Conservation (phyloP, 805 yeast genomes). For the Yarrowia sp. region DNA sequence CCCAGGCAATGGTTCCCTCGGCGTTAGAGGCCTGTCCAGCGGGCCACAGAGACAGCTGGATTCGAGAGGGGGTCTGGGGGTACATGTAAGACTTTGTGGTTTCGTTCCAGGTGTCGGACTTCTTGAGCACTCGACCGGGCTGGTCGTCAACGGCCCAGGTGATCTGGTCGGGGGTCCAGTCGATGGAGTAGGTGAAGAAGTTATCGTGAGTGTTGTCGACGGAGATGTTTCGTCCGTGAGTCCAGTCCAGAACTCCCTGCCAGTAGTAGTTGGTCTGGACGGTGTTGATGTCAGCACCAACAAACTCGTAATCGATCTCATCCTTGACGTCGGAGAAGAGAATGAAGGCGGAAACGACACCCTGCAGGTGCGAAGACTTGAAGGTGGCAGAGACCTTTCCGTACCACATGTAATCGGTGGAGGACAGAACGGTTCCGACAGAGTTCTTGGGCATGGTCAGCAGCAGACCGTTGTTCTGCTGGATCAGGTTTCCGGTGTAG, state of each 20-base stretch:
- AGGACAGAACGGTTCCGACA: slow-evolving; percentile 79
- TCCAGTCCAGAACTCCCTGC: slow-evolving; percentile 73
- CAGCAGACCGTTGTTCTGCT: slow-evolving; percentile 61
- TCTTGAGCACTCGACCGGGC: slow-evolving; percentile 67
- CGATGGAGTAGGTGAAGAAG: slow-evolving; percentile 77
- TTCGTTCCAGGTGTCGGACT: slow-evolving; percentile 59
- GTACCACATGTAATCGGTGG: slow-evolving; percentile 84
- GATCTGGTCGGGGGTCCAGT: slow-evolving; percentile 78
- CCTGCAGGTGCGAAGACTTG: slow-evolving; percentile 75
- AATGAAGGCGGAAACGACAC: slow-evolving; percentile 86
- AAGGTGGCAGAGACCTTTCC: slow-evolving; percentile 75
- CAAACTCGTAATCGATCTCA: slow-evolving; percentile 87
- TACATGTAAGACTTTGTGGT: slow-evolving; percentile 73
- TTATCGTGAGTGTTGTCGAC: slow-evolving; percentile 65
- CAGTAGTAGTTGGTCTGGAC: slow-evolving; percentile 84
- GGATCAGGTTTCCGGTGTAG: slow-evolving; percentile 60
- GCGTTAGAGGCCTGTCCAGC: slow-evolving; percentile 59
- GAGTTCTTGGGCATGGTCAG: slow-evolving; percentile 81
- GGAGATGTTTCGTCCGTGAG: slow-evolving; percentile 58
- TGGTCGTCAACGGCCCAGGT: slow-evolving; percentile 78
- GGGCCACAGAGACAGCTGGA: slow-evolving; percentile 69
- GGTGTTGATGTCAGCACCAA: slow-evolving; percentile 71
- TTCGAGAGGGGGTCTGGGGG: slow-evolving; percentile 91
- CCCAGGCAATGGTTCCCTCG: slow-evolving; percentile 76
- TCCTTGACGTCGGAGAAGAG: slow-evolving; percentile 84